Conservation (phyloP, 2,329 filamentous ascomycete genomes). For the Dothideomycetes sp. region DNA sequence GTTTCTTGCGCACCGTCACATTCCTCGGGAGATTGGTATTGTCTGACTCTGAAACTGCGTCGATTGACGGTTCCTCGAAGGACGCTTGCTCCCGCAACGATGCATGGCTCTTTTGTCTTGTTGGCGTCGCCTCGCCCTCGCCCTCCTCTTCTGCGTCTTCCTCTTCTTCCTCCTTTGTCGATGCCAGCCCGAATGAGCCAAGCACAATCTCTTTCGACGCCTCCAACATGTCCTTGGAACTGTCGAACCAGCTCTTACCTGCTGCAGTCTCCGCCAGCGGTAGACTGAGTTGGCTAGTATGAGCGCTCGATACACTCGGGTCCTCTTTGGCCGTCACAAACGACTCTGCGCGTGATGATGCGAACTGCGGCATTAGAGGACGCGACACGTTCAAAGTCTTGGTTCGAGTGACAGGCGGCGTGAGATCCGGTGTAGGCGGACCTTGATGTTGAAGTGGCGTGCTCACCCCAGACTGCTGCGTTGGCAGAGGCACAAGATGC, state of each 20-base stretch:
- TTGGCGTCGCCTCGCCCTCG: not conserved
- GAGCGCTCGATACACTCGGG: conserved; percentile 22
- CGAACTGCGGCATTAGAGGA: conserved; percentile 13
- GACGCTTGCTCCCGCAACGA: not conserved
- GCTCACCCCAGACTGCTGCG: conserved; percentile 27
- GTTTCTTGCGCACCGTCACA: conserved; percentile 27
- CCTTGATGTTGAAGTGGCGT: conserved; percentile 29
- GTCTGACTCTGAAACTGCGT: not conserved
- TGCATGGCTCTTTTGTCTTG: not conserved
- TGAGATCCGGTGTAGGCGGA: conserved; percentile 24
- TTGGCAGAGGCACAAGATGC: conserved; percentile 23
- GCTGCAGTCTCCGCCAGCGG: conserved; percentile 1
- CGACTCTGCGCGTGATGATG: conserved; percentile 34
- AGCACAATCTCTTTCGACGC: not conserved
- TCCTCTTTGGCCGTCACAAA: conserved; percentile 36
- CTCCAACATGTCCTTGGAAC: conserved; percentile 6
- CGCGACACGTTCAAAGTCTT: conserved; percentile 11
- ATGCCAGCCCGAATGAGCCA: not conserved
- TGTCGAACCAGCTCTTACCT: conserved; percentile 4
- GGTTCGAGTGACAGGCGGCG: conserved; percentile 18
- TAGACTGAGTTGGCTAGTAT: conserved; percentile 12
- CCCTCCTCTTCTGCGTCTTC: not conserved
- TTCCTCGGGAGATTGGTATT: conserved; percentile 21
- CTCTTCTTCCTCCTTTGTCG: not conserved
- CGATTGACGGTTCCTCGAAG: too few species aligned